Base-by-base conservation (phyloP, 2,329 filamentous ascomycete genomes). In the Talaromyces verruculosus region DNA sequence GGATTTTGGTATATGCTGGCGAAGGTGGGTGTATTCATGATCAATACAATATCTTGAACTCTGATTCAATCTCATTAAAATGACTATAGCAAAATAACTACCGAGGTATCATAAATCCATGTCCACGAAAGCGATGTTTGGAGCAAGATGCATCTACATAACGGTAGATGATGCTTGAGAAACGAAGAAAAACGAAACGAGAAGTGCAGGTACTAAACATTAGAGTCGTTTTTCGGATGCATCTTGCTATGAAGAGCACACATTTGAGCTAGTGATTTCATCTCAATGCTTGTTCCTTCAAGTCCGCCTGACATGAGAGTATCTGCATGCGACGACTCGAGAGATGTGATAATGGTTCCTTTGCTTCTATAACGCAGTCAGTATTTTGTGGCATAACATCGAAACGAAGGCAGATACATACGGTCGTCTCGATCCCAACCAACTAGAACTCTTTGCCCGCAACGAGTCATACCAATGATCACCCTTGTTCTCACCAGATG, bases 281-380 rank as follows among this genome's bases (percentile, higher is more conserved):
- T 58, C 10, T 33, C 35, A 19, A 22, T 35, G 37, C 39, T 22
- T 64, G 37, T 43, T 5, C 19, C 28, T 15, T 53, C 53, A 25
- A 37, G 33, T 13, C 43, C 28, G 10, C 51, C 53, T 13, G 41
- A 63, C 53, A 59, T 57, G 51, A 22, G 37, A 28, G 53, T 66
- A 22, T 53, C 43, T 37, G 51, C 41, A 17, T 51, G 53, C 19
- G 33, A 60, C 5, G 45, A 66, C 6, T 15, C 43, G 53, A 47
- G 22, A 19, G 43, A 37, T 19, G 39, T 53, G 19, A 28, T 6
- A 11, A 47, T 53, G 2, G 33, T 41, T 22, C 22, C 30, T 63
- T 66, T 41, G 53, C 53, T 63, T 33, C 65, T 63, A 60, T 5
- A 30, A 25, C 6, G 28, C 41, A 41, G n/a, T 66, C 53, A 66